These are phyloP conservation scores for Caryopteris hybrid DNA, from an alignment of 305 asterid genomes.

Conservation along the genomic window DNA sequence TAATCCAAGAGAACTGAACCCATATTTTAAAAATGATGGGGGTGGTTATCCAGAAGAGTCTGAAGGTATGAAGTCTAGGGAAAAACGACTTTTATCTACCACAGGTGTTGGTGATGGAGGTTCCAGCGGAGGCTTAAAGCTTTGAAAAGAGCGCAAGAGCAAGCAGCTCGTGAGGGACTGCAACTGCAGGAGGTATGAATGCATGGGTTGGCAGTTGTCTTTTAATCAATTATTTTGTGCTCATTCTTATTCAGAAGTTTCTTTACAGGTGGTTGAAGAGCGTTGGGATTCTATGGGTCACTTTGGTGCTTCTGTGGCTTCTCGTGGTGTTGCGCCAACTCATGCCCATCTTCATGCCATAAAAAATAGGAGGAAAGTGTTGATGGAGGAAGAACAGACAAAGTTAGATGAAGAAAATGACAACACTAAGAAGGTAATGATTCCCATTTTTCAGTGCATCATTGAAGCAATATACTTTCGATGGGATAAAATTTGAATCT, in stretches of 20 bases:
- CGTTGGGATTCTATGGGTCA: constrained; percentile 93
- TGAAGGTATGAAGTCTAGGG: constrained; percentile 30
- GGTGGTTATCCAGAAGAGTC: constrained; percentile 79
- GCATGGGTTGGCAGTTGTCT: background rate
- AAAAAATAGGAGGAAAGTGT: constrained; percentile 52
- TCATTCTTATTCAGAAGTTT: constrained; percentile 6
- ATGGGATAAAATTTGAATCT: background rate
- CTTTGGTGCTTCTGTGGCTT: constrained; percentile 83
- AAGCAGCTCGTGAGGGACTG: constrained; percentile 90
- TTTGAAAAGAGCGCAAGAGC: constrained; percentile 86
- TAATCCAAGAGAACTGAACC: constrained; percentile 82
- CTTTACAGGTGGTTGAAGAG: constrained; percentile 74
- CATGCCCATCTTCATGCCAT: constrained; percentile 92
- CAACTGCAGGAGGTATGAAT: constrained; percentile 60
- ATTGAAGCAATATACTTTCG: background rate
- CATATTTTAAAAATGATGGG: constrained; percentile 67
- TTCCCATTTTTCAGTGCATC: constrained; percentile 6
- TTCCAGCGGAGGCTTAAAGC: constrained; percentile 98
- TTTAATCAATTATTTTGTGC: background rate
- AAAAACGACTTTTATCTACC: constrained; percentile 43
- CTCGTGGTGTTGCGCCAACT: constrained; percentile 65
- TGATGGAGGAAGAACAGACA: constrained; percentile 37
- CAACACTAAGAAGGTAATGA: constrained; percentile 43
- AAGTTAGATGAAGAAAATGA: constrained; percentile 30
- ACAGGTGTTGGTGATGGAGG: constrained; percentile 94